Conservation (phyloP, 805 yeast genomes). For the Naumovozyma castellii region DNA sequence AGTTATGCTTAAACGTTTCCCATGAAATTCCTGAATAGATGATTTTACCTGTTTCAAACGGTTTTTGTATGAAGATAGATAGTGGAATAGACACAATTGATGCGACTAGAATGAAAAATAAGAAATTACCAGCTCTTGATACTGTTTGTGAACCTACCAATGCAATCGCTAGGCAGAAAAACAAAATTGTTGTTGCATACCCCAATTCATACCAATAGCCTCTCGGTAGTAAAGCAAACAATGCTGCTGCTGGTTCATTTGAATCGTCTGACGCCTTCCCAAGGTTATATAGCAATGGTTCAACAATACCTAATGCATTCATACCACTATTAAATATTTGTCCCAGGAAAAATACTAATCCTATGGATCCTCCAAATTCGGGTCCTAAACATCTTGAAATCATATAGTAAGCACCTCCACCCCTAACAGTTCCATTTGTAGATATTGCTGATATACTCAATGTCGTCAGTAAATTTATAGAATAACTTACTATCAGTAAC, state of each 20-base stretch:
- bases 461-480: constrained; percentile 76
- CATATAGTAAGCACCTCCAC: constrained; percentile 99
- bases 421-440: constrained; percentile 93
- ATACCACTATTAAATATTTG: constrained; percentile 86
- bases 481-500: constrained; percentile 61
- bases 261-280: constrained; percentile 46
- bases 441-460: constrained; percentile 90
- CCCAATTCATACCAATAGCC: constrained; percentile 58
- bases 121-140: constrained; percentile 67
- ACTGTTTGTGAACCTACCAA: constrained; percentile 74
- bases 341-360: constrained; percentile 87
- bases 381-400: constrained; percentile 92
- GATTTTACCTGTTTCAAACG: constrained; percentile 46
- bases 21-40: constrained; percentile 67
- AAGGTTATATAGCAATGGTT: constrained; percentile 76
- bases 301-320: constrained; percentile 92
- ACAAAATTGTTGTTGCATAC: constrained; percentile 63
- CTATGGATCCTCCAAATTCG: constrained; percentile 97
- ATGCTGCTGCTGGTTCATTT: constrained; percentile 14
- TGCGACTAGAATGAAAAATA: constrained; percentile 55
- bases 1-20: constrained; percentile 53
- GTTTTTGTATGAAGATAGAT: constrained; percentile 56
- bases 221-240: constrained; percentile 52
- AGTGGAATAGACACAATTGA: constrained; percentile 78
- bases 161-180: constrained; percentile 66